Evolutionary conservation across 164 flowering plant species (phyloP).

Genomic region (Brasenia schreberi): DNA sequence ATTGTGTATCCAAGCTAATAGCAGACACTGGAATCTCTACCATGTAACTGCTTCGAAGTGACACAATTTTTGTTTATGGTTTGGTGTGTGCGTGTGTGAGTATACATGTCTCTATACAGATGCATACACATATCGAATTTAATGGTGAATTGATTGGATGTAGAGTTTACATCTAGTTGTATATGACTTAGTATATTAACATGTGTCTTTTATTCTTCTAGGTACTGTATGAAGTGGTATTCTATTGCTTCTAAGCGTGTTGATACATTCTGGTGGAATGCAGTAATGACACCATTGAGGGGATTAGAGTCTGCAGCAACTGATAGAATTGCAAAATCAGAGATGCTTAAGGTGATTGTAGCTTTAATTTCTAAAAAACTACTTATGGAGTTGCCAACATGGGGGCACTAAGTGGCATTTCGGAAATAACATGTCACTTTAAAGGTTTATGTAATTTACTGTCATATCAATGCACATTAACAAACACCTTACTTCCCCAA

Average conservation of each 20-base stretch:
- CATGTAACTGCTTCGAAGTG: no score
- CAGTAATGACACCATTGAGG: conserved; percentile 64
- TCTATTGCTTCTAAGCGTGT: conserved; percentile 58
- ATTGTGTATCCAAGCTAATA: no score
- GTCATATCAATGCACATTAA: no score
- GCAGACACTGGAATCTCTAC: no score
- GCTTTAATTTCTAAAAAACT: not conserved
- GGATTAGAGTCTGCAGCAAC: conserved; percentile 58
- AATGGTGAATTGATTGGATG: not conserved
- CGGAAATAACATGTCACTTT: no score
- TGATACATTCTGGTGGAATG: conserved; percentile 73
- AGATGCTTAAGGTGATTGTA: not conserved
- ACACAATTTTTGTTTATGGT: no score
- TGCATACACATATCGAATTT: not conserved
- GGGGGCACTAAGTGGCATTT: no score
- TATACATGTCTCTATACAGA: not conserved
- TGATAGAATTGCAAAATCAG: conserved; percentile 1
- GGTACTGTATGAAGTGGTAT: conserved; percentile 93
- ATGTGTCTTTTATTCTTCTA: conserved; percentile 14
- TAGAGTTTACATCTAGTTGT: not conserved
- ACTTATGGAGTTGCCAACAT: no score
- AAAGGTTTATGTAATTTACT: no score
- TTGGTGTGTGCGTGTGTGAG: not conserved
- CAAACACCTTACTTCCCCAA: no score
- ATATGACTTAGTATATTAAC: not conserved